Evolutionary conservation across 2,329 filamentous ascomycete genomes (phyloP).

Genomic region (Calonectria ilicicola): DNA sequence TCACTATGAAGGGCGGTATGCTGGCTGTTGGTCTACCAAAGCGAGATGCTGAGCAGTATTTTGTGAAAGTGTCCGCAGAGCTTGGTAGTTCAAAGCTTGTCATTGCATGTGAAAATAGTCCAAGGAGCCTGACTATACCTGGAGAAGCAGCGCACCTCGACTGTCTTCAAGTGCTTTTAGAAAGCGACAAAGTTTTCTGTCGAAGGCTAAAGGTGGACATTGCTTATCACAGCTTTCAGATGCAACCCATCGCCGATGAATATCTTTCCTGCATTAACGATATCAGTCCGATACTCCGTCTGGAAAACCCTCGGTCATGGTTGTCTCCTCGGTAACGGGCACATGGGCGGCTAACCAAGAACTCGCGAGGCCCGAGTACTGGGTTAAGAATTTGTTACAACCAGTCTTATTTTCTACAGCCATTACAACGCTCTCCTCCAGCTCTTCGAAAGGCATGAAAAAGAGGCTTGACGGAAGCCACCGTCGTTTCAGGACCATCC

Average conservation of each 20-base stretch:
- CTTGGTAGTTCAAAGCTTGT: not conserved
- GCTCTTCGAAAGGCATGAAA: not conserved
- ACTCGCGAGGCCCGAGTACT: not conserved
- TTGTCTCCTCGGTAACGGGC: not conserved
- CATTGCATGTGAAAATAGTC: conserved; percentile 30
- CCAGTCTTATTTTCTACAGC: not conserved
- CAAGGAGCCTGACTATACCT: conserved; percentile 25
- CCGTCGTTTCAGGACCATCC: not conserved
- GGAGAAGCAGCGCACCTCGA: conserved; percentile 23
- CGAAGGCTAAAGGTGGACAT: conserved; percentile 54
- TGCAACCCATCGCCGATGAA: conserved; percentile 41
- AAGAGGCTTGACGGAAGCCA: not conserved
- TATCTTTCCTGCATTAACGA: not conserved
- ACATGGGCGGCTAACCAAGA: not conserved
- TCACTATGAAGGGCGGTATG: conserved; percentile 43
- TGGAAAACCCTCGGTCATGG: not conserved
- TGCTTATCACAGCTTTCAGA: conserved; percentile 63
- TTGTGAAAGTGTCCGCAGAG: conserved; percentile 21
- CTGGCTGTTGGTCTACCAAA: conserved; percentile 45
- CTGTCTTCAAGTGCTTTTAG: conserved; percentile 1
- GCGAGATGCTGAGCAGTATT: conserved; percentile 33
- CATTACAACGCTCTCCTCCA: not conserved
- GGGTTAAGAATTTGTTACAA: conserved; percentile 1
- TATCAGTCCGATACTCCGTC: not conserved
- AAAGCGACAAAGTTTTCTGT: conserved; percentile 17